phyloP scores from a whole-genome alignment of 2,329 filamentous ascomycete genomes.

The Albifimbria verrucaria region DNA sequence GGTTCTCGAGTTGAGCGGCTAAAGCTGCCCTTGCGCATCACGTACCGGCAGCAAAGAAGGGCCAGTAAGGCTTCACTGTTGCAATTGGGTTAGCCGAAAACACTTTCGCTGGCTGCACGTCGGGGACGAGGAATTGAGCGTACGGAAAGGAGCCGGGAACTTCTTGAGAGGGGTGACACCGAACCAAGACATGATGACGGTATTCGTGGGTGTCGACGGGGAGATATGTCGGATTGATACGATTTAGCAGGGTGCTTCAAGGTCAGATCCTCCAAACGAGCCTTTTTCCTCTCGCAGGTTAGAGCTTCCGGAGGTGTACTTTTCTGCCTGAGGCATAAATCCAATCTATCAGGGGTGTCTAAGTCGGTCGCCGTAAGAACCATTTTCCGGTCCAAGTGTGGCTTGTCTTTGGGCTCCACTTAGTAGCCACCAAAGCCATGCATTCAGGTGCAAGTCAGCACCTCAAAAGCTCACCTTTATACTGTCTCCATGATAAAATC shows the following conservation, averaged over 20 bases:
- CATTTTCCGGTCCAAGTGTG: no score
- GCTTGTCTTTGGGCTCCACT: no score
- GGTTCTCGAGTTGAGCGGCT: no score
- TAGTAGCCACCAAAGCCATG: no score
- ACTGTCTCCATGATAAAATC: no score
- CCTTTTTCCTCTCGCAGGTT: conserved; percentile 32
- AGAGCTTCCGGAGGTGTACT: background rate
- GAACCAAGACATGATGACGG: conserved; percentile 70
- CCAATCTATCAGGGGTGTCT: no score
- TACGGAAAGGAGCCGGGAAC: conserved; percentile 76
- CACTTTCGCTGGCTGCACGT: conserved; percentile 7
- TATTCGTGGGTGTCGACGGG: conserved; percentile 34
- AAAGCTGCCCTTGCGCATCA: conserved; percentile 29
- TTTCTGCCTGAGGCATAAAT: background rate
- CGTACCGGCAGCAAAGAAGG: conserved; percentile 94
- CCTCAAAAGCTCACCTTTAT: no score
- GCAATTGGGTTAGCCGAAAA: conserved; percentile 22
- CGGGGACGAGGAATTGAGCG: conserved; percentile 40
- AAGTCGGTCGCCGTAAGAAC: no score
- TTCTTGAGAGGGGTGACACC: conserved; percentile 67
- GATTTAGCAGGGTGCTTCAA: conserved; percentile 23
- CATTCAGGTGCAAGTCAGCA: no score
- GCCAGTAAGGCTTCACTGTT: conserved; percentile 83
- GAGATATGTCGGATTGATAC: conserved; percentile 31
- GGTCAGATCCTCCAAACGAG: conserved; percentile 34